Conservation (phyloP, 441 rosid genomes). For the Daphne laureola region DNA sequence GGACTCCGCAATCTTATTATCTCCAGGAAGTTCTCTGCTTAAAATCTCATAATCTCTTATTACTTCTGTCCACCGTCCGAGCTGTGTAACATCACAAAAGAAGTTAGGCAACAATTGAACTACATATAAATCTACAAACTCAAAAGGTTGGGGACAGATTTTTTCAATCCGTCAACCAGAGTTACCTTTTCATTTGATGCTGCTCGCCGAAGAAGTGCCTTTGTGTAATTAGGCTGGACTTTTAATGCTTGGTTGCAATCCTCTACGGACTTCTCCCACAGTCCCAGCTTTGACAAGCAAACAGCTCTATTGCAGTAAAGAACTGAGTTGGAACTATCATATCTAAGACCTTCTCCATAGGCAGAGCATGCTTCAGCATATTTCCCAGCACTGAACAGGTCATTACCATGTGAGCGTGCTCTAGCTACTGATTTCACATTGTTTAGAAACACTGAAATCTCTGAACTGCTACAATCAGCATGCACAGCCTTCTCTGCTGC, state of each 20-base stretch:
- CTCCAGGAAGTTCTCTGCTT: conserved; percentile 56
- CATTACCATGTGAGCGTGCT: conserved; percentile 53
- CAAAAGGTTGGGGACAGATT: background rate
- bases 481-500: conserved; percentile 48
- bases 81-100: conserved; percentile 22
- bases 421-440: conserved; percentile 41
- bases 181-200: conserved; percentile 60
- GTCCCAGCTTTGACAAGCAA: conserved; percentile 64
- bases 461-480: conserved; percentile 29
- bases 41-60: conserved; percentile 56
- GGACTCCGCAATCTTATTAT: conserved; percentile 47
- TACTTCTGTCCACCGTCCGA: conserved; percentile 50
- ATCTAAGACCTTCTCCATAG: conserved; percentile 59
- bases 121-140: background rate
- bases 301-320: conserved; percentile 70
- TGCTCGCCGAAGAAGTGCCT: conserved; percentile 66
- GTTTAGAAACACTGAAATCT: conserved; percentile 31
- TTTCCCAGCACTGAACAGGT: conserved; percentile 44
- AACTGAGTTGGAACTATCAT: conserved; percentile 43
- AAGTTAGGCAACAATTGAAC: conserved; percentile 3
- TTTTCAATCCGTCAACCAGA: background rate
- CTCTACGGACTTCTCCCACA: conserved; percentile 57
- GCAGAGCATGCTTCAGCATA: conserved; percentile 55
- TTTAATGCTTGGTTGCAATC: conserved; percentile 60
- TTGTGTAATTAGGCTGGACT: conserved; percentile 48